These are phyloP conservation scores for Xylariales sp. DNA, from an alignment of 2,329 filamentous ascomycete genomes.

Conservation along the genomic window DNA sequence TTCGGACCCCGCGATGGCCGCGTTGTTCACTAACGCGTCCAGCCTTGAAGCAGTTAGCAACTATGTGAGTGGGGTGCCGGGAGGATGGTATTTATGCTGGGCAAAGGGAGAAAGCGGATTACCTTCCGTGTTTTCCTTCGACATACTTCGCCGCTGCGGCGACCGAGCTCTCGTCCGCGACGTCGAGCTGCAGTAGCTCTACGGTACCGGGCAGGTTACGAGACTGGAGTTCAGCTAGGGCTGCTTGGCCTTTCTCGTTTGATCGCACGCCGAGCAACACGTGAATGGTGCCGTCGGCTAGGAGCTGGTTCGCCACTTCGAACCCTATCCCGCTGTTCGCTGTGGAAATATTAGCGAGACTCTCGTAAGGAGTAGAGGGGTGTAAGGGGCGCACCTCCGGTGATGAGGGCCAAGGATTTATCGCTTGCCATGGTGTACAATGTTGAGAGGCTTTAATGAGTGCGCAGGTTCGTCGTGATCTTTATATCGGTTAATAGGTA, in stretches of 20 bases:
- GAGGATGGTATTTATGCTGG: neutral
- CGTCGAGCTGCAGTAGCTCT: slow-evolving; percentile 23
- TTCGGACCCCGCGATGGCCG: slow-evolving; percentile 7
- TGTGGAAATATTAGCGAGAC: slow-evolving; percentile 8
- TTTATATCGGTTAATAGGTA: too few species aligned
- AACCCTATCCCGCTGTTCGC: slow-evolving; percentile 29
- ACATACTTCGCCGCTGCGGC: slow-evolving; percentile 19
- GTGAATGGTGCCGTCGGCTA: slow-evolving; percentile 26
- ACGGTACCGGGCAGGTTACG: slow-evolving; percentile 27
- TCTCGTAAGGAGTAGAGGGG: neutral
- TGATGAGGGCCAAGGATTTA: slow-evolving; percentile 14
- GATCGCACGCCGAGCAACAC: slow-evolving; percentile 24
- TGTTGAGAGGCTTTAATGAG: too few species aligned
- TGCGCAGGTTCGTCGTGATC: too few species aligned
- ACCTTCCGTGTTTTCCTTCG: slow-evolving; percentile 28
- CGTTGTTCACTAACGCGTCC: slow-evolving; percentile 29
- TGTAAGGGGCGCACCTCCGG: slow-evolving; percentile 8
- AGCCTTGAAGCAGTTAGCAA: slow-evolving; percentile 14
- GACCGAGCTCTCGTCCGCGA: slow-evolving; percentile 23
- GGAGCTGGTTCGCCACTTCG: slow-evolving; percentile 26
- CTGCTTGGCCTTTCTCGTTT: slow-evolving; percentile 16
- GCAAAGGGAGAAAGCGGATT: neutral
- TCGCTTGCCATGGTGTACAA: slow-evolving; percentile 3
- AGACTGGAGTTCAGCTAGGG: slow-evolving; percentile 12
- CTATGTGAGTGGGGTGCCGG: neutral